Evolutionary conservation across 768 basidiomycete species (phyloP).

Genomic region (Podaxis sp.): DNA sequence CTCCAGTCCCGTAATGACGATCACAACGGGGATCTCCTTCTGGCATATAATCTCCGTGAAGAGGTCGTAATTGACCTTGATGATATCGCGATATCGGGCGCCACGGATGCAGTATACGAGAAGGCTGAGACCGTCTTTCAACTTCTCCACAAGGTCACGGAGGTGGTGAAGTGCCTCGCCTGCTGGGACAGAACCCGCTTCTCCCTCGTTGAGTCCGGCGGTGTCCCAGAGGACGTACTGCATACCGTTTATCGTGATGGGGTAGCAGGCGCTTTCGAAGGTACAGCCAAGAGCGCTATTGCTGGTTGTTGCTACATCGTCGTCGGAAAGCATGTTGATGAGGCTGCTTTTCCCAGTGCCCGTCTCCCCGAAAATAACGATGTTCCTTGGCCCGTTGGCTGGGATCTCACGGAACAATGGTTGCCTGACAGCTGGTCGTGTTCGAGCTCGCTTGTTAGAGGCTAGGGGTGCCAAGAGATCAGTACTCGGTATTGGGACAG

Average conservation of each 20-base stretch:
- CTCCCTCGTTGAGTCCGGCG: constrained; percentile 38
- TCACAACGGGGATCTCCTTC: constrained; percentile 8
- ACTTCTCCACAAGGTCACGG: constrained; percentile 31
- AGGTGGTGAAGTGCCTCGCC: constrained; percentile 24
- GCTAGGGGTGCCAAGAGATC: constrained; percentile 30
- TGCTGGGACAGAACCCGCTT: constrained; percentile 21
- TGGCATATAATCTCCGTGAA: constrained; percentile 14
- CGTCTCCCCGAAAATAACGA: constrained; percentile 43
- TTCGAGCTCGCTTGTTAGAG: not conserved
- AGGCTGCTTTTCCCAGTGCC: constrained; percentile 42
- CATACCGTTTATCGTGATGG: constrained; percentile 24
- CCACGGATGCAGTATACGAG: constrained; percentile 33
- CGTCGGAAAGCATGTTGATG: constrained; percentile 38
- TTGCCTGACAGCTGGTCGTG: not conserved
- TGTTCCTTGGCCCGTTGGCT: constrained; percentile 19
- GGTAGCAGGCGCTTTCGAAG: constrained; percentile 29
- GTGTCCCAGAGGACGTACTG: constrained; percentile 36
- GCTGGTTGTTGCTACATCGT: constrained; percentile 28
- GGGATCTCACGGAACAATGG: constrained; percentile 7
- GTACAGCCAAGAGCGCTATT: constrained; percentile 35
- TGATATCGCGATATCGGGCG: constrained; percentile 12
- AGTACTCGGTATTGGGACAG: constrained; percentile 21
- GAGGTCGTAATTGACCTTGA: constrained; percentile 17
- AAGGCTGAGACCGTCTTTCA: constrained; percentile 36
- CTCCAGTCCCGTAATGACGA: constrained; percentile 15